Conservation (phyloP, 2,329 filamentous ascomycete species). For the Trichoderma brevicompactum region DNA sequence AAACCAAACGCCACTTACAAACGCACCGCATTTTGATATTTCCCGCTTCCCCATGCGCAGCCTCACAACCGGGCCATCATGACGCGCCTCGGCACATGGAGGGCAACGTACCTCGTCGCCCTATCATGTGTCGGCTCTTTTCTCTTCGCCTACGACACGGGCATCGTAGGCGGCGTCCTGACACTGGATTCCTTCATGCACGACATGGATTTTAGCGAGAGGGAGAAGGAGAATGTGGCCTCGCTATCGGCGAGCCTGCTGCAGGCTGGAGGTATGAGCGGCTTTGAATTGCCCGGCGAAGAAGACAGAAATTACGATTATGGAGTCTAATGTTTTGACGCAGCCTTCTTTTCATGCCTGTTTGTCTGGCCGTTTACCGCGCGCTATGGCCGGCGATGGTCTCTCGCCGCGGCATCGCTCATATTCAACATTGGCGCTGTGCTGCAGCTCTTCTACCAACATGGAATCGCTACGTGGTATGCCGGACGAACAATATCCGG, state of each 20-base stretch:
- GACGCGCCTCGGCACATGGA: conserved; percentile 43
- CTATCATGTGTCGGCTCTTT: conserved; percentile 47
- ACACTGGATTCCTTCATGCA: conserved; percentile 45
- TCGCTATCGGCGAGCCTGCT: conserved; percentile 49
- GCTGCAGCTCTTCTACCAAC: conserved; percentile 46
- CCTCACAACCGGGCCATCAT: conserved; percentile 25
- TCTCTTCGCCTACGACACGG: conserved; percentile 50
- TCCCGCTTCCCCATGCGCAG: not conserved
- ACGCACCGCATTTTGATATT: not conserved
- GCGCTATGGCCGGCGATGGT: conserved; percentile 46
- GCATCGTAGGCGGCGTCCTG: conserved; percentile 49
- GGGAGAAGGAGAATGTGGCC: conserved; percentile 40
- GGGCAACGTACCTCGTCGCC: conserved; percentile 45
- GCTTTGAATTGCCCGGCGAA: no score
- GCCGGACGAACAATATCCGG: conserved; percentile 45
- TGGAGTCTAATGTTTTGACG: no score
- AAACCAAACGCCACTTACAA: no score
- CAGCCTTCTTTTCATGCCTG: conserved; percentile 50
- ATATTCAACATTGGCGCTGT: conserved; percentile 52
- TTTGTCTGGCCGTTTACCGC: conserved; percentile 51
- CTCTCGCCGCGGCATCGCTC: conserved; percentile 45
- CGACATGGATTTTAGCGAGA: conserved; percentile 43
- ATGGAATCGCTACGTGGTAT: conserved; percentile 45
- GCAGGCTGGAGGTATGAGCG: conserved; percentile 45
- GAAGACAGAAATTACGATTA: no score